These are phyloP conservation scores for Ogataea allantospora DNA, from an alignment of 805 yeast species.

Conservation along the genomic window DNA sequence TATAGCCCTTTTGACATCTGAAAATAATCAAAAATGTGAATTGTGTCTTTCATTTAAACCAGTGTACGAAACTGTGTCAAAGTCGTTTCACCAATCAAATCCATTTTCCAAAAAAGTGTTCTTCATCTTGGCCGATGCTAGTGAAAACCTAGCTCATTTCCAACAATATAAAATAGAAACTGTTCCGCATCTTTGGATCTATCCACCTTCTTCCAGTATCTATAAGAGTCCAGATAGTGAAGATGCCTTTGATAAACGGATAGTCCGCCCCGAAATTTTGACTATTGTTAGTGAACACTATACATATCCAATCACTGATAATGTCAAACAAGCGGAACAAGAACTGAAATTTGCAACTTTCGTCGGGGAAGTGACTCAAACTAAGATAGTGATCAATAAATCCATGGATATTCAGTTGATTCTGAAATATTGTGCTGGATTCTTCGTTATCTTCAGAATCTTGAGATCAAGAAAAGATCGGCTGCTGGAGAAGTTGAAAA, in stretches of 20 bases:
- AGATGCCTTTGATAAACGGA: slow-evolving; percentile 21
- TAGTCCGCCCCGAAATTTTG: slow-evolving; percentile 16
- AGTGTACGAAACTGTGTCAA: slow-evolving; percentile 40
- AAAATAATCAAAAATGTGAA: slow-evolving; percentile 42
- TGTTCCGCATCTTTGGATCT: slow-evolving; percentile 68
- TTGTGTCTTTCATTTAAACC: slow-evolving; percentile 46
- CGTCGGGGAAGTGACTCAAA: slow-evolving; percentile 44
- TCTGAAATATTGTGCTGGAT: slow-evolving; percentile 42
- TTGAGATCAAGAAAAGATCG: slow-evolving; percentile 46
- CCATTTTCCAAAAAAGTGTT: slow-evolving; percentile 40
- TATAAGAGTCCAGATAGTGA: slow-evolving; percentile 35
- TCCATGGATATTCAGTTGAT: slow-evolving; percentile 45
- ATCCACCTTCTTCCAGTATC: slow-evolving; percentile 38
- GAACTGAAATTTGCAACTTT: slow-evolving; percentile 53
- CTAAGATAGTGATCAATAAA: slow-evolving; percentile 41
- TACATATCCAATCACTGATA: slow-evolving; percentile 23
- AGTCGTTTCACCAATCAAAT: slow-evolving; percentile 44
- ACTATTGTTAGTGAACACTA: slow-evolving; percentile 28
- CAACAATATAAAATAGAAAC: slow-evolving; percentile 41
- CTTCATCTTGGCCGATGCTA: slow-evolving; percentile 52
- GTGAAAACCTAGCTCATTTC: slow-evolving; percentile 41
- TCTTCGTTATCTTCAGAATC: slow-evolving; percentile 43
- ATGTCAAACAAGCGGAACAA: slow-evolving; percentile 33
- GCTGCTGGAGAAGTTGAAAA: slow-evolving; percentile 25
- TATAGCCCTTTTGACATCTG: slow-evolving; percentile 47